A percentile compares a stretch with the other conserved stretches of the same genome.
phyloP scores from a whole-genome alignment of 73 alveolate species.

The Symbiodinium pilosum region DNA sequence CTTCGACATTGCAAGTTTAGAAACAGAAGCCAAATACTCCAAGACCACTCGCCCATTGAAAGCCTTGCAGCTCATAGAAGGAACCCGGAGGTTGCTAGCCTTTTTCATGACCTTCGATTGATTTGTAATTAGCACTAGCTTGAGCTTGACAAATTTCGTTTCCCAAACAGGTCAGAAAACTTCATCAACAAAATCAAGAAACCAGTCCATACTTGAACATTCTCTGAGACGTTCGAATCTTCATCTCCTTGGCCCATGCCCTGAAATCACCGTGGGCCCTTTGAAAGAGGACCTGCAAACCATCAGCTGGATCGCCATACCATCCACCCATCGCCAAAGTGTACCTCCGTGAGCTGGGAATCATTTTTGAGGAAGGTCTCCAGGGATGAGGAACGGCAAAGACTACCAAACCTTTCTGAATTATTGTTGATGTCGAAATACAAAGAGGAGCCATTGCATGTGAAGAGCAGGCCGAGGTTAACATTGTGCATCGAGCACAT shows the following conservation, averaged over 20 bases:
- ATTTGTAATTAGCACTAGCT: background rate
- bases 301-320: background rate
- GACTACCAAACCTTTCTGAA: background rate
- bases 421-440: background rate
- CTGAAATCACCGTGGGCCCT: background rate
- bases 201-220: background rate
- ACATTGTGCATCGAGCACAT: conserved; percentile 45
- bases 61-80: background rate
- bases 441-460: conserved; percentile 21
- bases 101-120: background rate
- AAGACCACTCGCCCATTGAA: background rate
- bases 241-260: conserved; percentile 39
- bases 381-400: background rate
- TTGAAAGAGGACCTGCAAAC: background rate
- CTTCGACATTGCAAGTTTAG: background rate
- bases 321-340: conserved; percentile 2
- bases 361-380: background rate
- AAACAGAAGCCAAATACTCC: background rate
- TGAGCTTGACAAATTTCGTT: background rate
- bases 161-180: background rate
- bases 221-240: background rate
- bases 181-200: background rate
- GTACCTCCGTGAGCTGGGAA: too few relatives aligned
- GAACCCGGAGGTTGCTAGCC: background rate
- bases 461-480: conserved; percentile 31